These are phyloP conservation scores for Avena insularis DNA, from an alignment of 176 grass and related monocot genomes.

Conservation along the genomic window DNA sequence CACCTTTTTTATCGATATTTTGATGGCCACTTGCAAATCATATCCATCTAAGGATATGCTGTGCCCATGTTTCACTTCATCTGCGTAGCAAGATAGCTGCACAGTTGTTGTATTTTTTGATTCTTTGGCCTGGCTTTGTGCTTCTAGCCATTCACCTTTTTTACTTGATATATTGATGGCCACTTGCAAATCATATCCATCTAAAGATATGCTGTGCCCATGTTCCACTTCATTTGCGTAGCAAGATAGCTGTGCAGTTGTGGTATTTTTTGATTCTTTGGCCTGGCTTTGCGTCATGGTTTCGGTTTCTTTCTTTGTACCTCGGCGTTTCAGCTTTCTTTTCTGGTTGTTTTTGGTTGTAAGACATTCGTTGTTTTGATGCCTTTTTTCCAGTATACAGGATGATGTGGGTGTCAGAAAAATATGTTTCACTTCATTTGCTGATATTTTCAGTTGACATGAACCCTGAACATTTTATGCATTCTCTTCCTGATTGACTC, in stretches of 20 bases:
- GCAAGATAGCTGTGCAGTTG: not conserved
- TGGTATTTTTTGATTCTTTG: not conserved
- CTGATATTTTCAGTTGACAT: not conserved
- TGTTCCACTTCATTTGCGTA: conserved; percentile 16
- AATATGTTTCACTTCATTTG: not conserved
- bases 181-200: conserved; percentile 88
- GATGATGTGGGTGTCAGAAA: not conserved
- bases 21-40: conserved; percentile 82
- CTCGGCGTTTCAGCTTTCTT: not conserved
- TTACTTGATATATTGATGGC: conserved; percentile 68
- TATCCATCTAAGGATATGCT: conserved; percentile 95
- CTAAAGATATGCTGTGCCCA: conserved; percentile 77
- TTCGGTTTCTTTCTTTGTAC: not conserved
- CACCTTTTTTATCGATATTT: conserved; percentile 73
- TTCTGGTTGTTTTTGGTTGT: not conserved
- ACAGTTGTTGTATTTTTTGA: not conserved
- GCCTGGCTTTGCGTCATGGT: conserved; percentile 1
- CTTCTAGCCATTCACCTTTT: conserved; percentile 77
- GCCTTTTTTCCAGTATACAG: not conserved
- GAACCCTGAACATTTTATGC: not conserved
- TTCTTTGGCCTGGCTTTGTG: conserved; percentile 7
- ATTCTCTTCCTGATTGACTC: not conserved
- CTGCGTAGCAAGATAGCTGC: not conserved
- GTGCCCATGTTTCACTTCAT: conserved; percentile 24
- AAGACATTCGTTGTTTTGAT: not conserved